A percentile compares a stretch with the other conserved stretches of the same genome.
Evolutionary conservation across 345 rosid species (phyloP).

Genomic region (Eucalyptus urophylla): DNA sequence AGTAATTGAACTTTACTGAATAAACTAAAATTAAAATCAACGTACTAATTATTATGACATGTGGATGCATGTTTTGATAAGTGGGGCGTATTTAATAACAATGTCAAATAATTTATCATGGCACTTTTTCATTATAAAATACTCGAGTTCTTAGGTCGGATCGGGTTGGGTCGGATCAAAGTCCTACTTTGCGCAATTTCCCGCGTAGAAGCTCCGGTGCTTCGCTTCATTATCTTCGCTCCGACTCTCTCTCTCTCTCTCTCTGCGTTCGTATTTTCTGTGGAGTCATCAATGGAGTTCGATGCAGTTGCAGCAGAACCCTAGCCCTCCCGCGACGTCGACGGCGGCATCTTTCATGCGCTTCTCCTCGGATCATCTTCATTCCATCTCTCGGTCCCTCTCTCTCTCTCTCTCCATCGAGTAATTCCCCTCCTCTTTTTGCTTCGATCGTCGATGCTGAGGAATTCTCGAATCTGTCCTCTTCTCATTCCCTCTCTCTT

Average conservation of each 20-base stretch:
- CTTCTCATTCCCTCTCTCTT: not conserved
- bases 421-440: not conserved
- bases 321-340: slow-evolving; percentile 14
- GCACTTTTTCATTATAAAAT: not conserved
- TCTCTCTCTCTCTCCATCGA: slow-evolving; percentile 17
- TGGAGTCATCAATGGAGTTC: not conserved
- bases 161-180: not conserved
- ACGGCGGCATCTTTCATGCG: slow-evolving; percentile 46
- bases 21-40: not conserved
- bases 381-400: slow-evolving; percentile 28
- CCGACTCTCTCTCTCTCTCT: not conserved
- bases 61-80: not conserved
- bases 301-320: not conserved
- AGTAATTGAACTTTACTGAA: not conserved
- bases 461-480: not conserved
- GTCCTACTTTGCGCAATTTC: not conserved
- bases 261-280: not conserved
- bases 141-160: not conserved
- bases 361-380: slow-evolving; percentile 45
- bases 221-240: not conserved
- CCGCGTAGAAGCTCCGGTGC: not conserved
- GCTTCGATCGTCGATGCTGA: not conserved
- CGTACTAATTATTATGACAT: not conserved
- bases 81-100: not conserved
- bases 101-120: not conserved